Evolutionary conservation across 352 stramenopile genomes (phyloP).

Genomic region (Phytophthora nicotianae): DNA sequence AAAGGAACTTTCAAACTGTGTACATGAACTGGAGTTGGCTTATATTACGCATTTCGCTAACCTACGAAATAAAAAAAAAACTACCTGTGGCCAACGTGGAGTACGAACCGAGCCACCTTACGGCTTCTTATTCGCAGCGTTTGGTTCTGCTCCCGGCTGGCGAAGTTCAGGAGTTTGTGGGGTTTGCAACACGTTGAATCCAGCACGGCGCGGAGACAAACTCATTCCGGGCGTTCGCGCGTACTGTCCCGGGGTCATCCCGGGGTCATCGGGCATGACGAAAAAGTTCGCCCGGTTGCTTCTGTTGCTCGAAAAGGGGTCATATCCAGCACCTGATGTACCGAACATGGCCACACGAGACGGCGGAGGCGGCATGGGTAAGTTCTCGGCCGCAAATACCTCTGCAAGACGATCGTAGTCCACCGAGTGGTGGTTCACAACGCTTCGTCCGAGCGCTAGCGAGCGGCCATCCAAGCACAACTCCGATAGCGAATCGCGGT

Average conservation of each 20-base stretch:
- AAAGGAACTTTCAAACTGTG: too few species aligned
- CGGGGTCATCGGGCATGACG: slow-evolving; percentile 46
- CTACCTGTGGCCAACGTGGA: slow-evolving; percentile 4
- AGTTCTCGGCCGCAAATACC: slow-evolving; percentile 36
- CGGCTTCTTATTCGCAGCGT: not conserved
- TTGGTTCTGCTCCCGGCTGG: slow-evolving; percentile 1
- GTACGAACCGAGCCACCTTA: slow-evolving; percentile 2
- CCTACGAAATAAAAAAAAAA: not conserved
- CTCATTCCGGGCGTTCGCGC: slow-evolving; percentile 19
- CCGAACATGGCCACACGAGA: slow-evolving; percentile 73
- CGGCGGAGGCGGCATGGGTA: slow-evolving; percentile 51
- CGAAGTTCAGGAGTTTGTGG: slow-evolving; percentile 4
- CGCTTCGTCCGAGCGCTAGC: slow-evolving; percentile 49
- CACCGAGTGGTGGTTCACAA: slow-evolving; percentile 76
- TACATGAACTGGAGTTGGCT: not conserved
- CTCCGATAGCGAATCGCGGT: slow-evolving; percentile 47
- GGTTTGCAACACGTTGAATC: slow-evolving; percentile 20
- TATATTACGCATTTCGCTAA: slow-evolving; percentile 12
- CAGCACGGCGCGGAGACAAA: slow-evolving; percentile 11
- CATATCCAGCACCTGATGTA: slow-evolving; percentile 43
- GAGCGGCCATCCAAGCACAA: slow-evolving; percentile 44
- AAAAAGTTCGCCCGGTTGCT: slow-evolving; percentile 53
- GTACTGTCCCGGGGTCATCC: slow-evolving; percentile 42
- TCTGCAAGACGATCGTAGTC: slow-evolving; percentile 55
- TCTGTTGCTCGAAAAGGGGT: slow-evolving; percentile 50